Percentiles rank a stretch among this genome's conserved stretches.
Conservation (phyloP, 2,329 filamentous ascomycete genomes). For the Penicillium palitans region DNA sequence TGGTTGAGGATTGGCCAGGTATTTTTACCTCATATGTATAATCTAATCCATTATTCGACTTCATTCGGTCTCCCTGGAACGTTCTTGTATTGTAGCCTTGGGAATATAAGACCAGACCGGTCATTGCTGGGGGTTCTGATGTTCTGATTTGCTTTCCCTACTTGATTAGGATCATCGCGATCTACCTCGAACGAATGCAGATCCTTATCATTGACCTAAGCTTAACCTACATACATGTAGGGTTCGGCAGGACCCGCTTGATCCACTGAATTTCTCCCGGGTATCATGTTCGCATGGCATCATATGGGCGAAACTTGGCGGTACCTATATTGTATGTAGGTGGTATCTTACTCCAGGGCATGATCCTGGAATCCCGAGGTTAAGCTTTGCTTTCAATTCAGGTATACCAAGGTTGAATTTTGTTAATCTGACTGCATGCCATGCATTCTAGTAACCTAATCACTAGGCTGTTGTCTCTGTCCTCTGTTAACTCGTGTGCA, state of each 20-base stretch:
- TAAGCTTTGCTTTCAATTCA: neutral
- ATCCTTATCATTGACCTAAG: neutral
- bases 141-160: neutral
- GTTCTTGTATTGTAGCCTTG: too few species aligned
- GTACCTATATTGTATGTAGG: too few species aligned
- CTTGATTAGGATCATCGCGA: neutral
- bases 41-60: conserved; percentile 5
- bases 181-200: neutral
- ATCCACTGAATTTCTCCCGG: neutral
- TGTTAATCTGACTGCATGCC: too few species aligned
- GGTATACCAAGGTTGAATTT: neutral
- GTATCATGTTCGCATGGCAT: neutral
- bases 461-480: neutral
- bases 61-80: neutral
- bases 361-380: neutral
- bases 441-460: neutral
- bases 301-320: neutral
- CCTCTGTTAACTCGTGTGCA: neutral
- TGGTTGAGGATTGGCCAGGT: neutral
- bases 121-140: neutral
- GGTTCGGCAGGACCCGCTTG: neutral
- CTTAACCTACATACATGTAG: neutral
- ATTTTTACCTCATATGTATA: neutral
- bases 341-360: neutral
- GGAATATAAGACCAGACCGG: neutral